These are phyloP conservation scores for Apiotrichum sp. DNA, from an alignment of 1,284 basidiomycete genomes.

Conservation along the genomic window DNA sequence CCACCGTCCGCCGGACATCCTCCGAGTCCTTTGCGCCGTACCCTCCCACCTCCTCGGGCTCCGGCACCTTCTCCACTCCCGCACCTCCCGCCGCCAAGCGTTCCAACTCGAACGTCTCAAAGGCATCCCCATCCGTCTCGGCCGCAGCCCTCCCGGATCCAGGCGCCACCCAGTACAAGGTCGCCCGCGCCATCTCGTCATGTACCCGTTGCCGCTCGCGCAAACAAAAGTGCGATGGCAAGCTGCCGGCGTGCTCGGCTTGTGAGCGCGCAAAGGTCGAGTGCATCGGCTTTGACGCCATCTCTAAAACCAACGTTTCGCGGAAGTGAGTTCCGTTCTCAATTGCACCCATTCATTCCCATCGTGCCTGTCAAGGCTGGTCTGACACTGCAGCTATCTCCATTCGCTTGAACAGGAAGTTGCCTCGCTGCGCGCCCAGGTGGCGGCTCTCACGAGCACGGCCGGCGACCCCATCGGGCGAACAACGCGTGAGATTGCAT, in stretches of 20 bases:
- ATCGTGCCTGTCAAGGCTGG: too few relatives aligned
- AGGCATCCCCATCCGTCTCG: background rate
- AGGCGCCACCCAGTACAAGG: constrained; percentile 36
- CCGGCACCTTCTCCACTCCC: constrained; percentile 14
- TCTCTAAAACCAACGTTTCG: constrained; percentile 48
- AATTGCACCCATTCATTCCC: too few relatives aligned
- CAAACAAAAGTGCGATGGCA: constrained; percentile 49
- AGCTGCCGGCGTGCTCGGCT: constrained; percentile 46
- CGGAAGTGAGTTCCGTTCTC: constrained; percentile 42
- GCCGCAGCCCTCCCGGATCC: background rate
- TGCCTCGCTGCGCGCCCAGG: constrained; percentile 39
- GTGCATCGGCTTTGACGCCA: constrained; percentile 49
- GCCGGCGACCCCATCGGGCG: constrained; percentile 19
- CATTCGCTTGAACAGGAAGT: constrained; percentile 48
- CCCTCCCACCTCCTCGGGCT: constrained; percentile 16
- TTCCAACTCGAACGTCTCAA: constrained; percentile 1
- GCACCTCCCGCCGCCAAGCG: constrained; percentile 4
- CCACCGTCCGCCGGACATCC: constrained; percentile 18
- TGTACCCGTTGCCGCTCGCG: constrained; percentile 46
- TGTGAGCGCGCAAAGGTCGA: constrained; percentile 47
- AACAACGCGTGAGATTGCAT: constrained; percentile 23
- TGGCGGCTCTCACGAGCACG: constrained; percentile 28
- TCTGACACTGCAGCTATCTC: constrained; percentile 35
- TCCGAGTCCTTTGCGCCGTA: constrained; percentile 29
- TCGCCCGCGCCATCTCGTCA: constrained; percentile 47